Conservation (phyloP, 768 basidiomycete species). For the Omphalotus guepiniiformis region DNA sequence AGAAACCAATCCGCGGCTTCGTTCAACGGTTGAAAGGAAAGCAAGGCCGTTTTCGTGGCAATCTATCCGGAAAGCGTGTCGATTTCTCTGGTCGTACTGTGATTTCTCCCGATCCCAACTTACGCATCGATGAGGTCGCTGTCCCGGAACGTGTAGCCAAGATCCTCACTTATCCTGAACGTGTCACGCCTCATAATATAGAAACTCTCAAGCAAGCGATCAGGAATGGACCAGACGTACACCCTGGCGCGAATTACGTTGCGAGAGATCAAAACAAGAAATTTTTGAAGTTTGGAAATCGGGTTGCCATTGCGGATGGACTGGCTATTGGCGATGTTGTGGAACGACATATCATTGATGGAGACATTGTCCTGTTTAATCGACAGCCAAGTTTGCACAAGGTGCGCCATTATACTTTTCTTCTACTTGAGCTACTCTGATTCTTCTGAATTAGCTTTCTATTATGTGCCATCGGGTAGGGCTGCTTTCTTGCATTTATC, state of each 20-base stretch:
- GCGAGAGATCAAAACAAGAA: conserved; percentile 84
- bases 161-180: conserved; percentile 93
- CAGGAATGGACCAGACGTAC: conserved; percentile 82
- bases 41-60: conserved; percentile 97
- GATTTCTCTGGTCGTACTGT: conserved; percentile 98
- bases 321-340: conserved; percentile 87
- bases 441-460: conserved; percentile 73
- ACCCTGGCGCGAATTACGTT: conserved; percentile 96
- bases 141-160: conserved; percentile 95
- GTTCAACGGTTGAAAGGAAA: conserved; percentile 98
- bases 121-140: conserved; percentile 97
- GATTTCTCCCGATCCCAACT: conserved; percentile 98
- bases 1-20: conserved; percentile 95
- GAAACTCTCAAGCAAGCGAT: conserved; percentile 70
- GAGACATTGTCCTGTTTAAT: conserved; percentile 96
- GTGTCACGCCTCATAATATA: conserved; percentile 90
- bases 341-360: conserved; percentile 91
- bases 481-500: not conserved
- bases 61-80: conserved; percentile 97
- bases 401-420: conserved; percentile 31
- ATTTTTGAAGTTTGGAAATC: conserved; percentile 83
- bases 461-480: conserved; percentile 97
- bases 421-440: conserved; percentile 5
- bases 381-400: conserved; percentile 98
- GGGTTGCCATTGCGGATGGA: conserved; percentile 74